Evolutionary conservation across 768 basidiomycete species (phyloP).

Genomic region (Tricholoma sp.): DNA sequence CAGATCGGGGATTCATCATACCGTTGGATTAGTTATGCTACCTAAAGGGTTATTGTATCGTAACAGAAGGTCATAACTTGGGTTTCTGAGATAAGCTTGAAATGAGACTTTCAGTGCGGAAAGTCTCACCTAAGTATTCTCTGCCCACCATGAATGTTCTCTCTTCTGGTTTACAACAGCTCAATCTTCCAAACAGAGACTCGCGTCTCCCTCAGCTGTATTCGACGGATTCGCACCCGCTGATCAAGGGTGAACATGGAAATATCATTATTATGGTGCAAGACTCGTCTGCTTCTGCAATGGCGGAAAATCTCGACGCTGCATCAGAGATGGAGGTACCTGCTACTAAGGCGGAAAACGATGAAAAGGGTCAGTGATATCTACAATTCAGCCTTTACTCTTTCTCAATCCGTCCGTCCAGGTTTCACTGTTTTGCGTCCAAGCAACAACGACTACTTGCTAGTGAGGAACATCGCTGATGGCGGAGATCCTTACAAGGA

Average conservation of each 20-base stretch:
- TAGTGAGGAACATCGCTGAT: neutral
- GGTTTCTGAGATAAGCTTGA: too few relatives aligned
- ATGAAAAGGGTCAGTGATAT: too few relatives aligned
- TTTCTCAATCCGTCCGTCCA: too few relatives aligned
- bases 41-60: neutral
- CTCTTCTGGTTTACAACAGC: neutral
- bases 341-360: too few relatives aligned
- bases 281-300: neutral
- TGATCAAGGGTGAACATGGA: neutral
- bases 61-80: too few relatives aligned
- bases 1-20: neutral
- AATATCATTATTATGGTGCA: neutral
- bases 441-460: neutral
- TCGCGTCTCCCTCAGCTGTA: neutral
- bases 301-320: neutral
- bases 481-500: neutral
- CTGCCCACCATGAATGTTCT: neutral
- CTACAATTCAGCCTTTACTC: too few relatives aligned
- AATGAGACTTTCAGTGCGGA: too few relatives aligned
- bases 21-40: neutral
- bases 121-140: neutral
- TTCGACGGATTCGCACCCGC: neutral
- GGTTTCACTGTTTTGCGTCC: too few relatives aligned
- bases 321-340: too few relatives aligned
- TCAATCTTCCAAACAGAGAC: neutral